phyloP scores from a whole-genome alignment of 768 basidiomycete species.

The Pholiota molesta region DNA sequence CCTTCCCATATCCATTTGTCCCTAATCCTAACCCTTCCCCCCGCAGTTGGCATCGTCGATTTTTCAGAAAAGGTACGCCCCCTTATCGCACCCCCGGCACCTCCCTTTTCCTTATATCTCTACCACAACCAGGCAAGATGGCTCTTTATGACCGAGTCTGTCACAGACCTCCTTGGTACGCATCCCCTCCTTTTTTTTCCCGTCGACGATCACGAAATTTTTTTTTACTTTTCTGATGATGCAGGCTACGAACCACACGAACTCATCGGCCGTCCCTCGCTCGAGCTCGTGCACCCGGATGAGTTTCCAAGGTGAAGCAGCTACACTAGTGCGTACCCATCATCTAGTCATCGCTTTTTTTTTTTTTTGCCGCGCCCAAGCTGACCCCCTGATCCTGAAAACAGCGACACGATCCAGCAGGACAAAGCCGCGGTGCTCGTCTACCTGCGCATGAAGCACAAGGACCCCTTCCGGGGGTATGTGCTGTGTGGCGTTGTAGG shows the following conservation, averaged over 20 bases:
- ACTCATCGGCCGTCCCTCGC: constrained; percentile 66
- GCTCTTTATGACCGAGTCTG: constrained; percentile 69
- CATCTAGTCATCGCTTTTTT: background rate
- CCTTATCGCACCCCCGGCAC: background rate
- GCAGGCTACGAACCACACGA: constrained; percentile 77
- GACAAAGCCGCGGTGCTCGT: constrained; percentile 82
- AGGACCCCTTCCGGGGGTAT: constrained; percentile 77
- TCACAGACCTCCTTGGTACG: constrained; percentile 65
- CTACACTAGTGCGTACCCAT: constrained; percentile 63
- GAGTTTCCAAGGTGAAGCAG: constrained; percentile 65
- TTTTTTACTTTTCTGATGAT: no score
- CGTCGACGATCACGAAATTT: no score
- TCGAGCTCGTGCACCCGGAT: constrained; percentile 82
- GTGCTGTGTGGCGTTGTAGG: constrained; percentile 75
- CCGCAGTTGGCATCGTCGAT: constrained; percentile 78
- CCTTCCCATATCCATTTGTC: constrained; percentile 9
- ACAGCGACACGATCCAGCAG: constrained; percentile 72
- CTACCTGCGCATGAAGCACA: constrained; percentile 80
- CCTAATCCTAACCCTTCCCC: constrained; percentile 6
- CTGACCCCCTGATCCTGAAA: background rate
- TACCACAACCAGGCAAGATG: constrained; percentile 53
- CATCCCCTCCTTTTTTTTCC: constrained; percentile 1
- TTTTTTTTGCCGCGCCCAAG: no score
- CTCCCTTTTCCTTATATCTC: constrained; percentile 2
- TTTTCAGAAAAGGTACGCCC: constrained; percentile 68